Percentiles rank a stretch among this genome's conserved stretches.
These are phyloP conservation scores for Acanthamoeba triangularis DNA, from an alignment of 208 protist species.

Conservation along the genomic window DNA sequence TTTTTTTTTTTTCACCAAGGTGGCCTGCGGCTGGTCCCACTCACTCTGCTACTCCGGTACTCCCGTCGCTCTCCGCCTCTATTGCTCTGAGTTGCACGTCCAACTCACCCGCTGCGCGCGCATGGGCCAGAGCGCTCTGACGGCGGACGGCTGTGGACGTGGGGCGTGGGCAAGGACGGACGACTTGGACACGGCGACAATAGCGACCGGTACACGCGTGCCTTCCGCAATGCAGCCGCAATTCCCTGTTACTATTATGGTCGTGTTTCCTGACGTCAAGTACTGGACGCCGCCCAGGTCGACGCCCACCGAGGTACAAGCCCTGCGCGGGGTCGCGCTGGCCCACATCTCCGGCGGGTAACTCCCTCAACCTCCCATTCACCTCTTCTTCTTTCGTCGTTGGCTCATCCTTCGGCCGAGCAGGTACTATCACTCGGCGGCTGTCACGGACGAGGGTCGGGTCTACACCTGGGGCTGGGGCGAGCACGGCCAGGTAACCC, in stretches of 20 bases:
- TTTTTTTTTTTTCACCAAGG: too few relatives aligned
- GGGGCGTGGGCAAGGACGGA: constrained; percentile 26
- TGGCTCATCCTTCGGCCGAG: not conserved
- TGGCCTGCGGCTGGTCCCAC: constrained; percentile 35
- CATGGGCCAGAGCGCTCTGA: not conserved
- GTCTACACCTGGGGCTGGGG: constrained; percentile 27
- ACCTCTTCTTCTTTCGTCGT: not conserved
- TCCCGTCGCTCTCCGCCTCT: not conserved
- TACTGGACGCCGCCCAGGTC: not conserved
- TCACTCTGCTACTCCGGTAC: constrained; percentile 11
- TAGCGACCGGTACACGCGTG: not conserved
- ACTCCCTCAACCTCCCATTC: too few relatives aligned
- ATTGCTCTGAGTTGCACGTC: not conserved
- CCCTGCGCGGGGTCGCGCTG: not conserved
- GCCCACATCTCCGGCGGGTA: not conserved
- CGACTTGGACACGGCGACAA: not conserved
- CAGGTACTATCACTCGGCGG: constrained; percentile 21
- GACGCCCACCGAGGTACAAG: not conserved
- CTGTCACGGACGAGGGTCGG: not conserved
- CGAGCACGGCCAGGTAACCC: not conserved
- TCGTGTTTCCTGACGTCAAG: too few relatives aligned
- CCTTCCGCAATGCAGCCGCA: not conserved
- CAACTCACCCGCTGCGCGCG: too few relatives aligned
- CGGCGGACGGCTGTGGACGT: not conserved
- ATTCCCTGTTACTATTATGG: not conserved